phyloP scores from a whole-genome alignment of 495 filamentous ascomycete species.

The Hamigera avellanea region DNA sequence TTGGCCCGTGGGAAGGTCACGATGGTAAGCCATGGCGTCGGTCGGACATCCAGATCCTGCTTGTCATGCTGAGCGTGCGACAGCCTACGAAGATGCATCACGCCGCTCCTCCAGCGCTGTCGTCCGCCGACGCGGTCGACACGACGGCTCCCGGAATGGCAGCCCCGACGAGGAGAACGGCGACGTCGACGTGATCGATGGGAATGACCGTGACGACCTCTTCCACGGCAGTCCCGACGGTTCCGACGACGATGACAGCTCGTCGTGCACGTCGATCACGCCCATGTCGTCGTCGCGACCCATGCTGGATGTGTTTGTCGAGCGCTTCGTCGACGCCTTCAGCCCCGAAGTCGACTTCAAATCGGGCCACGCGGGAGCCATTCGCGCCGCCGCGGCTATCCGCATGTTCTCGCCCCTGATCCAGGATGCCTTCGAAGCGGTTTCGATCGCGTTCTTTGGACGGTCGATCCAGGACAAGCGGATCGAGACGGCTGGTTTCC shows the following conservation, averaged over 20 bases:
- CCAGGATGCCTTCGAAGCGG: conserved; percentile 28
- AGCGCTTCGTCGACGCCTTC: conserved; percentile 36
- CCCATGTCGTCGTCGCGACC: conserved; percentile 8
- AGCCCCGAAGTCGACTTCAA: conserved; percentile 30
- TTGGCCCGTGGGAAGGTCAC: conserved; percentile 19
- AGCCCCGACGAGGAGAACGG: too few relatives aligned
- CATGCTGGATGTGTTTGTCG: conserved; percentile 28
- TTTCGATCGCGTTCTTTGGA: conserved; percentile 33
- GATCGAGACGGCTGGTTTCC: conserved; percentile 27
- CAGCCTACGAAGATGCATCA: conserved; percentile 3
- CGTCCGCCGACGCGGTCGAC: too few relatives aligned
- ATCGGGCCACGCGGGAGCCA: conserved; percentile 27
- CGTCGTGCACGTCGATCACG: conserved; percentile 6
- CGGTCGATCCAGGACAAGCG: conserved; percentile 24
- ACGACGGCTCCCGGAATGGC: too few relatives aligned
- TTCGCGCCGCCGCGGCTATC: conserved; percentile 29
- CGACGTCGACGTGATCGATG: too few relatives aligned
- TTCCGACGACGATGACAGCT: neutral
- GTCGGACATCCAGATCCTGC: too few relatives aligned
- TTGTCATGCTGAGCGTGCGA: neutral
- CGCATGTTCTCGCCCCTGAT: conserved; percentile 35
- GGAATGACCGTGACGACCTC: too few relatives aligned
- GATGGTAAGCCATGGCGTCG: conserved; percentile 14
- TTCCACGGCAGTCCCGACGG: too few relatives aligned
- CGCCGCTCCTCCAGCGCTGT: conserved; percentile 2